Evolutionary conservation across 306 rosid genomes (phyloP).

Genomic region (Arachis hypogaea): DNA sequence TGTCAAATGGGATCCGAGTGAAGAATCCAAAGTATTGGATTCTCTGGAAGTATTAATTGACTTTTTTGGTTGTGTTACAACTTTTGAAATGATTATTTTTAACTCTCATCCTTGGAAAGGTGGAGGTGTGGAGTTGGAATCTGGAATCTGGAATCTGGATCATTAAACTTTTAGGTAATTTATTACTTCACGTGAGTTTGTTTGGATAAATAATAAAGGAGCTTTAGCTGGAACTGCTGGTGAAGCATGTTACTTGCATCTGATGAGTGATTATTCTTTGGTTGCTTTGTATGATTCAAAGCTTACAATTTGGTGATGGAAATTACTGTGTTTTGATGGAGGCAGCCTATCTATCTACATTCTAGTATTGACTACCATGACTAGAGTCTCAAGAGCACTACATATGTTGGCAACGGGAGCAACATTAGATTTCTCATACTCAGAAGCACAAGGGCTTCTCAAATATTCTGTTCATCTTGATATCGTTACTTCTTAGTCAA

Average conservation of each 20-base stretch:
- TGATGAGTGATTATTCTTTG: neutral
- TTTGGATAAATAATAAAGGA: constrained; percentile 2
- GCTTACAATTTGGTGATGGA: constrained; percentile 22
- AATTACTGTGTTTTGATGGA: constrained; percentile 3
- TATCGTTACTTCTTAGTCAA: constrained; percentile 5
- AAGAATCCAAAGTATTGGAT: constrained; percentile 24
- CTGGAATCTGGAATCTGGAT: constrained; percentile 4
- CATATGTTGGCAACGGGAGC: constrained; percentile 29
- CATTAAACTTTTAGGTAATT: constrained; percentile 3
- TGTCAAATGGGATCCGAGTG: constrained; percentile 30
- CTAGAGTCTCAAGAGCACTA: neutral
- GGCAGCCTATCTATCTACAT: neutral
- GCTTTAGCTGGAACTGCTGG: constrained; percentile 2
- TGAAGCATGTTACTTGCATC: constrained; percentile 16
- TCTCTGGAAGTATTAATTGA: constrained; percentile 22
- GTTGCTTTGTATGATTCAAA: constrained; percentile 5
- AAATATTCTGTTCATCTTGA: constrained; percentile 9
- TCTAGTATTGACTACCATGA: constrained; percentile 4
- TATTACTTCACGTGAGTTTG: constrained; percentile 8
- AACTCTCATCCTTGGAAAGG: neutral
- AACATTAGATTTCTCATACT: neutral
- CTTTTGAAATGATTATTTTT: neutral
- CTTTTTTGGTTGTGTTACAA: neutral
- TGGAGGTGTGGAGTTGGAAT: neutral
- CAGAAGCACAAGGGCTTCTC: constrained; percentile 32